phyloP scores from a whole-genome alignment of 176 grass and related monocot genomes.

The Ampelocalamus luodianensis region DNA sequence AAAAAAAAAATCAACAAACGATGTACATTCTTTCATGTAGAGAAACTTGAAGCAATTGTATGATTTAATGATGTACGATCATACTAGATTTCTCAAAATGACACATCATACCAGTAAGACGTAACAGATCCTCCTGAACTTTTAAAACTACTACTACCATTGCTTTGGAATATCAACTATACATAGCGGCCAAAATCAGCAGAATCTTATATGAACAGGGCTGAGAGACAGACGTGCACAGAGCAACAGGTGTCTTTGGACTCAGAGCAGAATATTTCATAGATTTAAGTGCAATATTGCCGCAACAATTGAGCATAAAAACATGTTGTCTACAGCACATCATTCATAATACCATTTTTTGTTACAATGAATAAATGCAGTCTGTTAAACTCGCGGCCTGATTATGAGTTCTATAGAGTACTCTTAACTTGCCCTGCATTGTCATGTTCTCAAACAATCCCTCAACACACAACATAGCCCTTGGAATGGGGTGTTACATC shows the following conservation, averaged over 20 bases:
- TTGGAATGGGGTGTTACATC: constrained; percentile 39
- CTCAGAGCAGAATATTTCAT: background rate
- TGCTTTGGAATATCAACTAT: no score
- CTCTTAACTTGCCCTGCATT: constrained; percentile 38
- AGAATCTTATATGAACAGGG: background rate
- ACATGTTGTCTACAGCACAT: constrained; percentile 48
- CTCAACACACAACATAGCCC: constrained; percentile 45
- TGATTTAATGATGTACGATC: background rate
- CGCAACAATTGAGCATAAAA: background rate
- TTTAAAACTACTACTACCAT: background rate
- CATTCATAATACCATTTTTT: constrained; percentile 38
- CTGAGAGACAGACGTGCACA: background rate
- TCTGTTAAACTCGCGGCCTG: constrained; percentile 31
- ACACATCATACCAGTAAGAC: background rate
- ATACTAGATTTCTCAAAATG: background rate
- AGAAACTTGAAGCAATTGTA: background rate
- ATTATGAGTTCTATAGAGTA: constrained; percentile 54
- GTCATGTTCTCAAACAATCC: constrained; percentile 47
- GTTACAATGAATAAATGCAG: constrained; percentile 65
- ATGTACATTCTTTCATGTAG: constrained; percentile 40
- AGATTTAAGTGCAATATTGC: background rate
- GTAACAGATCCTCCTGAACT: background rate
- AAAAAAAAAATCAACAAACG: background rate
- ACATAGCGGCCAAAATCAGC: background rate
- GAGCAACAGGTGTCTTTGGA: background rate